Conservation (phyloP, 805 yeast species). For the Nakazawaea sp. region DNA sequence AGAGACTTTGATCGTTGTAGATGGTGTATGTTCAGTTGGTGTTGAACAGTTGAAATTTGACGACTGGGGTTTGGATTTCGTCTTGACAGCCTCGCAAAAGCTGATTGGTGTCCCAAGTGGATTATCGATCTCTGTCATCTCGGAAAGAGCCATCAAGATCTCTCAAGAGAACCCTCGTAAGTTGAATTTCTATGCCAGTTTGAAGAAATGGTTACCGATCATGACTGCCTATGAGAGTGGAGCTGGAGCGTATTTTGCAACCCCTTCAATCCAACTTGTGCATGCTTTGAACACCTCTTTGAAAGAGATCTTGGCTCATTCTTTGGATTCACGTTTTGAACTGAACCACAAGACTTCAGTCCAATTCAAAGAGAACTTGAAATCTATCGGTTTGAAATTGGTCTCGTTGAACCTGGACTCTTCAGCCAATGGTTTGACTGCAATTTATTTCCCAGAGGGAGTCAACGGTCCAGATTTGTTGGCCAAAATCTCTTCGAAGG, state of each 20-base stretch:
- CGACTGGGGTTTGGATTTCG: slow-evolving; percentile 85
- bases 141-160: slow-evolving; percentile 64
- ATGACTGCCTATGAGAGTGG: slow-evolving; percentile 83
- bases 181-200: slow-evolving; percentile 57
- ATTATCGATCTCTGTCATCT: slow-evolving; percentile 67
- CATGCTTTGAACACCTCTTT: slow-evolving; percentile 76
- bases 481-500: slow-evolving; percentile 49
- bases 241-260: slow-evolving; percentile 82
- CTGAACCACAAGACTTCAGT: slow-evolving; percentile 58
- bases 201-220: slow-evolving; percentile 83
- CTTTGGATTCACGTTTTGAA: slow-evolving; percentile 54
- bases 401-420: slow-evolving; percentile 52
- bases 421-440: slow-evolving; percentile 87
- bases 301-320: slow-evolving; percentile 52
- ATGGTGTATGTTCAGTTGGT: slow-evolving; percentile 92
- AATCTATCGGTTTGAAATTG: slow-evolving; percentile 56
- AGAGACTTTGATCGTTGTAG: slow-evolving; percentile 77
- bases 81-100: slow-evolving; percentile 89
- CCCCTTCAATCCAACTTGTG: slow-evolving; percentile 87
- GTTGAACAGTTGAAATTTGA: slow-evolving; percentile 84
- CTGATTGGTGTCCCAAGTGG: slow-evolving; percentile 96
- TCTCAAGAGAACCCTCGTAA: slow-evolving; percentile 39
- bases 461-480: slow-evolving; percentile 64
- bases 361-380: slow-evolving; percentile 54
- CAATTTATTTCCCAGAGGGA: slow-evolving; percentile 75